Evolutionary conservation across 2,329 filamentous ascomycete genomes (phyloP).

Genomic region (Xylaria digitata): DNA sequence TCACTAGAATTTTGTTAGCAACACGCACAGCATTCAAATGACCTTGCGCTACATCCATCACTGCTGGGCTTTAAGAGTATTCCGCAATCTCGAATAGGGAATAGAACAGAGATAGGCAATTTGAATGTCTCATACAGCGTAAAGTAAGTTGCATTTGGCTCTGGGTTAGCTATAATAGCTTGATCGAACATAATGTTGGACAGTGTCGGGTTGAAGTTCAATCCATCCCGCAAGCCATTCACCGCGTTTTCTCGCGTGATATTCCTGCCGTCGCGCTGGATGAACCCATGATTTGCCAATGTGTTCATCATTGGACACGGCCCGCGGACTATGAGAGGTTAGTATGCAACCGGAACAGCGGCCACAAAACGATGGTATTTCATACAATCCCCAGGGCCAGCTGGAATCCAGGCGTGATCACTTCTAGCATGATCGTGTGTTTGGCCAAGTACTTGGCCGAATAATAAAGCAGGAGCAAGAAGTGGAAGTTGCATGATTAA

Average conservation of each 20-base stretch:
- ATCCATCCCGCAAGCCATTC: slow-evolving; percentile 52
- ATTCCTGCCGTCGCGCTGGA: slow-evolving; percentile 58
- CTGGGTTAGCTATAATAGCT: slow-evolving; percentile 57
- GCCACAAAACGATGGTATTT: not conserved
- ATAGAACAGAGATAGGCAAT: not conserved
- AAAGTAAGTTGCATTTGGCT: slow-evolving; percentile 58
- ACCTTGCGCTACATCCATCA: too few species aligned
- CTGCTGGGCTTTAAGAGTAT: not conserved
- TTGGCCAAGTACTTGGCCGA: slow-evolving; percentile 15
- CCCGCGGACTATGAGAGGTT: slow-evolving; percentile 49
- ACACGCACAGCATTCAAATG: not conserved
- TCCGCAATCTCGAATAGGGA: not conserved
- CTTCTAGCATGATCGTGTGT: not conserved
- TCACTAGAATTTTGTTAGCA: slow-evolving; percentile 14
- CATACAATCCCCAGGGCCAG: slow-evolving; percentile 18
- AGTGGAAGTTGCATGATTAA: slow-evolving; percentile 1
- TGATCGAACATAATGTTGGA: slow-evolving; percentile 56
- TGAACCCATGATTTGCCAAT: slow-evolving; percentile 61
- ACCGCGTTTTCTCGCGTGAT: slow-evolving; percentile 55
- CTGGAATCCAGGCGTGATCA: slow-evolving; percentile 16
- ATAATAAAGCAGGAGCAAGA: not conserved
- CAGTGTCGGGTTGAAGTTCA: slow-evolving; percentile 58
- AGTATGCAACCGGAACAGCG: not conserved
- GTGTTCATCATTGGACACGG: slow-evolving; percentile 65
- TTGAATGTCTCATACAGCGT: slow-evolving; percentile 48